Conservation (phyloP, 1,139 yeast species). For the Pichia sp. region DNA sequence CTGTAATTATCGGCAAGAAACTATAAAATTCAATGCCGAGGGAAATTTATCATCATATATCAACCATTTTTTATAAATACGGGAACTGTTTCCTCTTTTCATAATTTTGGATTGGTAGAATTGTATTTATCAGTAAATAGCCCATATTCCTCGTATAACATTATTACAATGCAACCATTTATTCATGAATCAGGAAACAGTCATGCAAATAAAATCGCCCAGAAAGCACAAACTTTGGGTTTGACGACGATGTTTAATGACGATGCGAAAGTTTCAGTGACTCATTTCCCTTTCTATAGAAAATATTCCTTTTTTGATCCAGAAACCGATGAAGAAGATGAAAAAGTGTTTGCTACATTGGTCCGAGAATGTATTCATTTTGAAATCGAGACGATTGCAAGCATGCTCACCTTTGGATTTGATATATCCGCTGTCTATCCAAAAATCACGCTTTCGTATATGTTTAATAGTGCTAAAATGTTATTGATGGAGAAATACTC, state of each 20-base stretch:
- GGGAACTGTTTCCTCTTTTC: too few species aligned
- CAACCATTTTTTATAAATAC: too few species aligned
- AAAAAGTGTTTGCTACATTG: conserved; percentile 11
- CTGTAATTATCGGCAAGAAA: too few species aligned
- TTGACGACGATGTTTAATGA: conserved; percentile 12
- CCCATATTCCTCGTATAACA: too few species aligned
- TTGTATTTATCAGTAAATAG: too few species aligned
- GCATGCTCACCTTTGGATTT: conserved; percentile 13
- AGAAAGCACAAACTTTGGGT: conserved; percentile 9
- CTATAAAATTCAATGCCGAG: too few species aligned
- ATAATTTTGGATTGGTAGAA: too few species aligned
- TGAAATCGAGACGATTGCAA: conserved; percentile 14
- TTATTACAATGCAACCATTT: conserved; percentile 9
- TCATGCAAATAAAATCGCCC: conserved; percentile 9
- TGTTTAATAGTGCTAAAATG: conserved; percentile 9
- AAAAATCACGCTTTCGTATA: conserved; percentile 9
- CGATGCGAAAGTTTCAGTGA: conserved; percentile 11
- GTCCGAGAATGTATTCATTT: conserved; percentile 14
- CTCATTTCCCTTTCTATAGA: conserved; percentile 9
- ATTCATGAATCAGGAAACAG: conserved; percentile 9
- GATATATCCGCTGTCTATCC: conserved; percentile 8
- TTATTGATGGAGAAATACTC: conserved; percentile 6
- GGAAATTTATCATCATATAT: too few species aligned
- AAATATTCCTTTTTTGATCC: conserved; percentile 11
- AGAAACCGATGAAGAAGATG: conserved; percentile 6